Percentiles rank a stretch among this genome's conserved stretches.
Evolutionary conservation across 768 basidiomycete species (phyloP).

Genomic region (Lactarius hengduanensis): DNA sequence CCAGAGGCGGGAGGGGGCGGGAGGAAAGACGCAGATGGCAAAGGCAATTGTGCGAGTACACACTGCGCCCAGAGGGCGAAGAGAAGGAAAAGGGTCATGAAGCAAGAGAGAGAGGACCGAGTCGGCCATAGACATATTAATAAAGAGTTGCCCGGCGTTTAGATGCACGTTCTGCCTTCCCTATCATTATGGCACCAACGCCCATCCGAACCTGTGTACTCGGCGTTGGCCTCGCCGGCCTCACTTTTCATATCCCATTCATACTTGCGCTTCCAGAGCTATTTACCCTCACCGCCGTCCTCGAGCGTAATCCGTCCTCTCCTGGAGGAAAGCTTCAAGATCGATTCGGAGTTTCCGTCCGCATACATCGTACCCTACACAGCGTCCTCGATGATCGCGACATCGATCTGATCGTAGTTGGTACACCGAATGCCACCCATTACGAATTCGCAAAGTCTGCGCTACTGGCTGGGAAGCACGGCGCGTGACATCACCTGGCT

Average conservation of each 20-base stretch:
- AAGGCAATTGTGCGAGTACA: constrained; percentile 53
- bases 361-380: constrained; percentile 60
- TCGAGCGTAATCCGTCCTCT: constrained; percentile 65
- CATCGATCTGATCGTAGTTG: constrained; percentile 66
- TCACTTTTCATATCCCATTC: constrained; percentile 82
- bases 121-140: too few species aligned
- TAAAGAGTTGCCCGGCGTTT: not conserved
- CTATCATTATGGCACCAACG: constrained; percentile 26
- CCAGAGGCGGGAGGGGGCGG: constrained; percentile 62
- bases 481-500: constrained; percentile 37
- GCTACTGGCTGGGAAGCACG: constrained; percentile 70
- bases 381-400: constrained; percentile 59
- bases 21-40: constrained; percentile 62
- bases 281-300: constrained; percentile 71
- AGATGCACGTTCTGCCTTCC: not conserved
- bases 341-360: constrained; percentile 55
- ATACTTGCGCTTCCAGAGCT: constrained; percentile 66
- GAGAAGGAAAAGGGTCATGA: constrained; percentile 2
- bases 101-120: not conserved
- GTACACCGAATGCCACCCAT: constrained; percentile 75
- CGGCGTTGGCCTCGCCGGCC: constrained; percentile 68
- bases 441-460: constrained; percentile 63
- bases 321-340: constrained; percentile 64
- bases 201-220: constrained; percentile 71
- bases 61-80: constrained; percentile 31